These are phyloP conservation scores for Rhodosporidiobolus sp. DNA, from an alignment of 768 basidiomycete genomes.

Conservation along the genomic window DNA sequence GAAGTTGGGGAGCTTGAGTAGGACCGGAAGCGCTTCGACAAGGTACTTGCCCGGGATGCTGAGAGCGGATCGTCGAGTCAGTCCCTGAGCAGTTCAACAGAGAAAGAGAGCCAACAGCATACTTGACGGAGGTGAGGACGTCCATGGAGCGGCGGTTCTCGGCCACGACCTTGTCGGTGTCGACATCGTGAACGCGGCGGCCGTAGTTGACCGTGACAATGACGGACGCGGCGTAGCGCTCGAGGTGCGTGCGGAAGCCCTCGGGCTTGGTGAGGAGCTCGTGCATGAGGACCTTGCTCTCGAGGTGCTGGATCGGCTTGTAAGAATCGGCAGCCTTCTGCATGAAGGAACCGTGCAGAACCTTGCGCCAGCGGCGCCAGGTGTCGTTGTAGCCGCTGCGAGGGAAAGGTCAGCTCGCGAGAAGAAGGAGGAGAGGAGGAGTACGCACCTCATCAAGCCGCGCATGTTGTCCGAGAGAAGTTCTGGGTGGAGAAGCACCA, in stretches of 20 bases:
- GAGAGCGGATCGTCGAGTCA: background rate
- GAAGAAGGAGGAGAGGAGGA: background rate
- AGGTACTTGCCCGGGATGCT: conserved; percentile 39
- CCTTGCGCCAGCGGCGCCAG: conserved; percentile 40
- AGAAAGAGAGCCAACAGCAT: background rate
- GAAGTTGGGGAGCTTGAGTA: conserved; percentile 37
- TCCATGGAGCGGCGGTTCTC: conserved; percentile 29
- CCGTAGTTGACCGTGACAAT: conserved; percentile 34
- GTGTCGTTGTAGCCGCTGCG: conserved; percentile 1
- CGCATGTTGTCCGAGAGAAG: conserved; percentile 30
- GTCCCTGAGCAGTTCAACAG: background rate
- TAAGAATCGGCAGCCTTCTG: conserved; percentile 37
- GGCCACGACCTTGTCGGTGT: conserved; percentile 29
- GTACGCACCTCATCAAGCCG: conserved; percentile 27
- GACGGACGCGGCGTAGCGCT: conserved; percentile 36
- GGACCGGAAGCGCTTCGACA: conserved; percentile 39
- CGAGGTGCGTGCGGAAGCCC: conserved; percentile 31
- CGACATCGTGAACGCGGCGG: conserved; percentile 31
- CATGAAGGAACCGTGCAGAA: conserved; percentile 25
- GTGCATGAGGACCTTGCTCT: conserved; percentile 38
- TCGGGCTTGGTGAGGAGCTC: conserved; percentile 33
- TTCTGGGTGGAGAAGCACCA: conserved; percentile 6
- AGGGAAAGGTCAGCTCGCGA: background rate
- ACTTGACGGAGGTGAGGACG: conserved; percentile 31
- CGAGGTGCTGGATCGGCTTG: conserved; percentile 41